Base-by-base conservation (phyloP, 495 filamentous ascomycete genomes). In the Diplogelasinospora grovesii region DNA sequence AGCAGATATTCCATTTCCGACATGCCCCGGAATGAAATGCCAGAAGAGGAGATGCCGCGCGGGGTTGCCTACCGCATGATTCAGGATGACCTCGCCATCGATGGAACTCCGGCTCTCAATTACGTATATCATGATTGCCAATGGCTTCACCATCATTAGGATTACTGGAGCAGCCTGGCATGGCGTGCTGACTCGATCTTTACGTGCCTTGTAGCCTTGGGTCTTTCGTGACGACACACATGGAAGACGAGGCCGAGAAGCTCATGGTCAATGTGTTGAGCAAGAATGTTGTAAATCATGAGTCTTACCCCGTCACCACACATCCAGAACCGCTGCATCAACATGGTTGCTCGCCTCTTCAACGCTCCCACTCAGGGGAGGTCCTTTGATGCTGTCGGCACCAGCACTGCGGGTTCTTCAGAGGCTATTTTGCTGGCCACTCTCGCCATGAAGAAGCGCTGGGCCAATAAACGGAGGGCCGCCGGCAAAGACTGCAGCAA, bases 271-370 rank as follows among this genome's bases (percentile, higher is more conserved):
- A 93, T 44, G 75, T 80, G 50, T 82, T 93, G 55, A 77, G 81
- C 58, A 94, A 94, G 67, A 94, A 94, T 71, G 93, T 94, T 73
- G 85, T 85, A 67, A 85, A 89, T 60, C 92, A 92, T 62, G 87
- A 92, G 61, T 85, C 93, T 63, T 92, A 93, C 59, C 87, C 87
- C 2, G 59, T 79, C 77, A 10, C 86, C 88, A 29, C 85, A 92
- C 49, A 92, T 94, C 58, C 87, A 93, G 59, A 90, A 89, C 69
- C 81, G 87, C 41, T 94, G 87, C 59, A 84, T 94, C 32, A 84
- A 77, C 66, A 94, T 94, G 86, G 90, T 94, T 55, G 87, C 81
- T n/a, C 75, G 85, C 24, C 73, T 94, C 29, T 92, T 88, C 74
- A 75, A 93, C 59, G 76, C 78, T 18, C 86, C 85, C 4, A 65